phyloP scores from a whole-genome alignment of 371 early-diverging fungal species.

The Lichtheimia ornata region DNA sequence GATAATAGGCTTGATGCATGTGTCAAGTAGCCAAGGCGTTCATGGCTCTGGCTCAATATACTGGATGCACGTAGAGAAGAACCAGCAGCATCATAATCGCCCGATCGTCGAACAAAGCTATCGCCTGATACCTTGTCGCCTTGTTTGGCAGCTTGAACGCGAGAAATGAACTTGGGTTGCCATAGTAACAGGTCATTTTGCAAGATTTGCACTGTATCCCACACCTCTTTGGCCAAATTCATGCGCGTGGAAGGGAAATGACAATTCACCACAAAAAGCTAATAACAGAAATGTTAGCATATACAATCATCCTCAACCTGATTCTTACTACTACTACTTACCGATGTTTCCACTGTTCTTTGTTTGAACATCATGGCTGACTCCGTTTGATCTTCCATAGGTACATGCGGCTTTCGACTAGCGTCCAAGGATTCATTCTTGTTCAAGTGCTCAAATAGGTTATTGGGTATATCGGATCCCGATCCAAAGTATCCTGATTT shows the following conservation, averaged over 20 bases:
- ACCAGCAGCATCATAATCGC: background rate
- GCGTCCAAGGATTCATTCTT: slow-evolving; percentile 39
- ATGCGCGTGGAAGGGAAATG: slow-evolving; percentile 66
- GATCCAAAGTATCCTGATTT: slow-evolving; percentile 34
- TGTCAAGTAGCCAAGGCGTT: slow-evolving; percentile 16
- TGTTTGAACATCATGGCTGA: slow-evolving; percentile 68
- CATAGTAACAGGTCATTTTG: slow-evolving; percentile 73
- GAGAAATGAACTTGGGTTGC: slow-evolving; percentile 50
- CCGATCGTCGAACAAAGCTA: background rate
- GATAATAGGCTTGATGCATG: slow-evolving; percentile 30
- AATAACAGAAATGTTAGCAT: background rate
- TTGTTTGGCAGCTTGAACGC: background rate
- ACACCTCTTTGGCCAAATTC: slow-evolving; percentile 55
- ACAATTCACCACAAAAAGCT: slow-evolving; percentile 66
- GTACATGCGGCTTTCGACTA: slow-evolving; percentile 54
- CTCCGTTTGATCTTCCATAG: slow-evolving; percentile 60
- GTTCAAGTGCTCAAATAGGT: slow-evolving; percentile 36
- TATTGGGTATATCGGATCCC: slow-evolving; percentile 39
- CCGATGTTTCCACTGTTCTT: slow-evolving; percentile 63
- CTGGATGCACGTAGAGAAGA: slow-evolving; percentile 20
- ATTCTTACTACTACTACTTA: slow-evolving; percentile 21
- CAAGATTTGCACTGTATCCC: slow-evolving; percentile 69
- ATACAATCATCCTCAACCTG: background rate
- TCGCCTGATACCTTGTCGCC: background rate
- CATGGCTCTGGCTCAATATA: slow-evolving; percentile 37